Base-by-base conservation (phyloP, 169 alveolate species). In the Plasmodium coatneyi region DNA sequence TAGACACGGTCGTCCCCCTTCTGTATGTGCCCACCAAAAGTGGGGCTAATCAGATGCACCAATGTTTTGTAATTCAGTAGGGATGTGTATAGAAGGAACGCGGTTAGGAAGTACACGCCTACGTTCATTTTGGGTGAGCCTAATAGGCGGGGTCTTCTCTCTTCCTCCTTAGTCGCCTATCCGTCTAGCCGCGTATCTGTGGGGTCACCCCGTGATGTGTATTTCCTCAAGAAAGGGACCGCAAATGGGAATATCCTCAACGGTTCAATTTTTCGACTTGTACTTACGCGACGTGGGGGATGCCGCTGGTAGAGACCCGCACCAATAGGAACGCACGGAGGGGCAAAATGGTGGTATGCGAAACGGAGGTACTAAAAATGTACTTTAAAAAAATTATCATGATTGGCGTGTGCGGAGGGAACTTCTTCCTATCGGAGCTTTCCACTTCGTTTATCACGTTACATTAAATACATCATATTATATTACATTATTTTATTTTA, bases 61-160 rank as follows among this genome's bases (percentile, higher is more conserved):
- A 87, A 54, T 0, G 32, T 76, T 56, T 87, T 70, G 81, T 87
- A 87, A 56, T 87, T 78, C 70, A 87, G 32, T 39, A 87, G 52
- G 28, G 34, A 28, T 56, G 41, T 41, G 74, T 87, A 87, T 54
- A 87, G 36, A 36, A 87, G 34, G 28, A 87, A 41, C 22, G 93
- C 34, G 3, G 39, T 43, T 2, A 87, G 12, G 12, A 87, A 12
- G 41, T 80, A 87, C 71, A 16, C 81, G n/a, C 16, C 41, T 7
- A 87, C 87, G 34, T 87, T 87, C 93, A 87, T 87, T 76, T 87
- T 87, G 46, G 22, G 49, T 28, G 32, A 0, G 34, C 32, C n/a
- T 19, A 3, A 30, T 32, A 30, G 46, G 56, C 39, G 84, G 28
- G 19, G 71, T 79, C 32, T n/a, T 78, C 54, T 79, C 54, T 79